Conservation (phyloP, 108 stramenopile species). For the Discostella pseudostelligera region DNA sequence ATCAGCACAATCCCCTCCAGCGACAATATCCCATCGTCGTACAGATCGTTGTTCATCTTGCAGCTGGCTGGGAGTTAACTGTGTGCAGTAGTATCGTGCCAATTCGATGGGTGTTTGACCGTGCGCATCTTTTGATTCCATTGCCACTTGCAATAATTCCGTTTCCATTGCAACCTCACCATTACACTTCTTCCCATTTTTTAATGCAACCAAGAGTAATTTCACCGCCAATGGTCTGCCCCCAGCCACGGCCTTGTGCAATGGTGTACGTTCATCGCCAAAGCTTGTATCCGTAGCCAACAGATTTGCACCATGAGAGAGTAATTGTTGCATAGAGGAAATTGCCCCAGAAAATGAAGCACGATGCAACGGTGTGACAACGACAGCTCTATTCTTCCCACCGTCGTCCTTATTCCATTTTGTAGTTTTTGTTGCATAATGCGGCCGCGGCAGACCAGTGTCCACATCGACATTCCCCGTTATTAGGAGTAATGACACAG, state of each 20-base stretch:
- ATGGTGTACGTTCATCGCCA: slow-evolving; percentile 71
- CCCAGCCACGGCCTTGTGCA: slow-evolving; percentile 85
- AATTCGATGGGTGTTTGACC: too few species aligned
- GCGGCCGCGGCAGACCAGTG: slow-evolving; percentile 14
- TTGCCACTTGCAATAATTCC: background rate
- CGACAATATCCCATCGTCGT: too few species aligned
- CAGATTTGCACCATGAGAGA: slow-evolving; percentile 48
- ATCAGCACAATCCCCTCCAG: too few species aligned
- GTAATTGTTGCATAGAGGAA: slow-evolving; percentile 67
- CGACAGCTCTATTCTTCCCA: background rate
- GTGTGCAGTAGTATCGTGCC: too few species aligned
- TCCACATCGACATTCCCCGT: slow-evolving; percentile 53
- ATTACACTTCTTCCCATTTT: slow-evolving; percentile 24
- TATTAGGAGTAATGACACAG: slow-evolving; percentile 55
- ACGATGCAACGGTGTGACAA: slow-evolving; percentile 79
- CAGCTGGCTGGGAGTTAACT: too few species aligned
- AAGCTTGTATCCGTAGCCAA: slow-evolving; percentile 69
- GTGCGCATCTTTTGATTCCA: too few species aligned
- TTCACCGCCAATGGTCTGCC: slow-evolving; percentile 78
- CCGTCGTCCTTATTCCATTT: too few species aligned
- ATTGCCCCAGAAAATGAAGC: slow-evolving; percentile 82
- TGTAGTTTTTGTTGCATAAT: background rate
- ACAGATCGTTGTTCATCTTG: too few species aligned
- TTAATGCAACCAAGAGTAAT: slow-evolving; percentile 56
- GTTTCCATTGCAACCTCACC: background rate